phyloP scores from a whole-genome alignment of 2,329 filamentous ascomycete species.

The Penicillium sp. region DNA sequence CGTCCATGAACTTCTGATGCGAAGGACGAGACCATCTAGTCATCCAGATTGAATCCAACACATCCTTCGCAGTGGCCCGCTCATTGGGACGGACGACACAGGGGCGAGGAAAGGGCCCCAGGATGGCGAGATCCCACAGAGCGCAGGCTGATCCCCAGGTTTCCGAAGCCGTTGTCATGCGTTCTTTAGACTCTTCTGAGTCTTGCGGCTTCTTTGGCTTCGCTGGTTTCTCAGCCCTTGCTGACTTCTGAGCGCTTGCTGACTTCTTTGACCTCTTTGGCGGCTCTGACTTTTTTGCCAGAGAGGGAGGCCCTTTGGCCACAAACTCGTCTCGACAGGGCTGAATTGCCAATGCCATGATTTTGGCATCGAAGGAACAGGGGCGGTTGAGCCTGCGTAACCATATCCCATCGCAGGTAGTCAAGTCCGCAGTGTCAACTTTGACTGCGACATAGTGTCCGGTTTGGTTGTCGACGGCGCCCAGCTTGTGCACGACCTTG shows the following conservation, averaged over 20 bases:
- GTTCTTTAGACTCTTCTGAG: too few species aligned
- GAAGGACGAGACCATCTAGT: slow-evolving; percentile 25
- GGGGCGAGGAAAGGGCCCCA: slow-evolving; percentile 28
- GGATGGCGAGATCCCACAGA: slow-evolving; percentile 37
- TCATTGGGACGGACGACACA: slow-evolving; percentile 22
- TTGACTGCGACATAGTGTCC: not conserved
- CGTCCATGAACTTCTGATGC: slow-evolving; percentile 1
- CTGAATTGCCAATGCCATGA: slow-evolving; percentile 8
- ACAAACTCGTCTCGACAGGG: slow-evolving; percentile 16
- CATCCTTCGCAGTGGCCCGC: slow-evolving; percentile 18
- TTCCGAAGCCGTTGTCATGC: slow-evolving; percentile 27
- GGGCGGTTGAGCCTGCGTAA: slow-evolving; percentile 17
- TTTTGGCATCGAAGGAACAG: slow-evolving; percentile 1
- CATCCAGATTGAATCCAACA: slow-evolving; percentile 30
- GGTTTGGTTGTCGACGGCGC: not conserved
- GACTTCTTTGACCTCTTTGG: too few species aligned
- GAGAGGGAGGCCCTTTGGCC: slow-evolving; percentile 7
- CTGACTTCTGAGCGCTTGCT: too few species aligned
- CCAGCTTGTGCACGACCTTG: slow-evolving; percentile 3
- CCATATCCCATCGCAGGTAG: too few species aligned
- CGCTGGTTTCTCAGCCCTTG: too few species aligned
- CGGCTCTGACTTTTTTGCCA: too few species aligned
- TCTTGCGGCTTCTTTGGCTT: too few species aligned
- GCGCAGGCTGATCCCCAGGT: slow-evolving; percentile 42
- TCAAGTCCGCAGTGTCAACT: not conserved